A percentile compares a stretch with the other conserved stretches of the same genome.
These are phyloP conservation scores for Globisporangium radiosum DNA, from an alignment of 352 stramenopile species.

Conservation along the genomic window DNA sequence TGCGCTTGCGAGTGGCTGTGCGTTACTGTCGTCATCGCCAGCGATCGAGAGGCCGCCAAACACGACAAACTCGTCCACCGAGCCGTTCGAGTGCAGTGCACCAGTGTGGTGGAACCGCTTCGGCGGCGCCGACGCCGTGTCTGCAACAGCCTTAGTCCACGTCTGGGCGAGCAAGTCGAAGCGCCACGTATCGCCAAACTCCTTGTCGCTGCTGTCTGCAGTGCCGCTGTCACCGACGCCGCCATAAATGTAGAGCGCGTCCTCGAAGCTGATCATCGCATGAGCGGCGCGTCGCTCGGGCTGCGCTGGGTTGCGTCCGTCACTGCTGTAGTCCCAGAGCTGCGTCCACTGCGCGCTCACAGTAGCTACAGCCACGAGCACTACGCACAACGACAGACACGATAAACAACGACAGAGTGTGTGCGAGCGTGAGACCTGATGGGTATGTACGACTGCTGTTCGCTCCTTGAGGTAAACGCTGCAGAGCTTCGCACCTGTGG, in stretches of 20 bases:
- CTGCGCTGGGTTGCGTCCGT: conserved; percentile 9
- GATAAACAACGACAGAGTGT: neutral
- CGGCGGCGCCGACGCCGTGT: conserved; percentile 14
- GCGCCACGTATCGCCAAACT: conserved; percentile 73
- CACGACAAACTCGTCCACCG: conserved; percentile 36
- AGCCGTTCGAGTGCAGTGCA: conserved; percentile 30
- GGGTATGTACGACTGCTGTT: neutral
- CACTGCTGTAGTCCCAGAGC: conserved; percentile 29
- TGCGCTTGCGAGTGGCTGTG: neutral
- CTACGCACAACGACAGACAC: neutral
- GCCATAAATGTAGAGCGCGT: conserved; percentile 59
- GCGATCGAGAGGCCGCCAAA: conserved; percentile 46
- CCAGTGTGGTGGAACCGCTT: conserved; percentile 41
- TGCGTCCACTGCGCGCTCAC: conserved; percentile 40
- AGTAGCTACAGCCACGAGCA: neutral
- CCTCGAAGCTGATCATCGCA: conserved; percentile 31
- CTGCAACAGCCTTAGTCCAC: conserved; percentile 26
- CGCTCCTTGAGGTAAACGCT: neutral
- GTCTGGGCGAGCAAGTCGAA: conserved; percentile 32
- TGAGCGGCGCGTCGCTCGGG: conserved; percentile 52
- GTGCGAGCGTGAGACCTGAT: neutral
- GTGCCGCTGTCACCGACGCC: conserved; percentile 31
- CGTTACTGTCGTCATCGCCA: conserved; percentile 5
- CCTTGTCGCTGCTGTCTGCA: conserved; percentile 23
- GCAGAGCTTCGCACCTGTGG: neutral